Evolutionary conservation across 169 alveolate genomes (phyloP).

Genomic region (Besnoitia besnoiti): DNA sequence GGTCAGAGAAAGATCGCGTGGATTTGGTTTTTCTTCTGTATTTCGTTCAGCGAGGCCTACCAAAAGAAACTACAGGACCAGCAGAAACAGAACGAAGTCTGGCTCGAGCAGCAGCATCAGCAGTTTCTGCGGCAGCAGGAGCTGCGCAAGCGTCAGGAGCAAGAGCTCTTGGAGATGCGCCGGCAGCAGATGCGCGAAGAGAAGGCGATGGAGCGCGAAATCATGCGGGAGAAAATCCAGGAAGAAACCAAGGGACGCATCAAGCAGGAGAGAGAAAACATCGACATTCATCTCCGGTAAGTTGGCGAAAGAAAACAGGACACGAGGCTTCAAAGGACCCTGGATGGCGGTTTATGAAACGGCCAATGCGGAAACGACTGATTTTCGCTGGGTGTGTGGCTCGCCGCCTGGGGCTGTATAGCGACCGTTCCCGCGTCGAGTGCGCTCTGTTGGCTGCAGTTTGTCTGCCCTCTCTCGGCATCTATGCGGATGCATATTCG

Average conservation of each 20-base stretch:
- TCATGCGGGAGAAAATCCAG: conserved; percentile 73
- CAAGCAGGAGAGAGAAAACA: conserved; percentile 86
- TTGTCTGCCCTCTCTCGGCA: too few relatives aligned
- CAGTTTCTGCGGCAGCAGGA: conserved; percentile 91
- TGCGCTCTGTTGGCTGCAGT: too few relatives aligned
- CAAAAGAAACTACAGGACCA: conserved; percentile 92
- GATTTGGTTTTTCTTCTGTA: too few relatives aligned
- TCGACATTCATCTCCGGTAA: conserved; percentile 84
- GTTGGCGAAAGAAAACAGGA: too few relatives aligned
- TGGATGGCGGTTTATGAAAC: too few relatives aligned
- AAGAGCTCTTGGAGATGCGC: conserved; percentile 74
- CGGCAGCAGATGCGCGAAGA: conserved; percentile 73
- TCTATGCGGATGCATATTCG: too few relatives aligned
- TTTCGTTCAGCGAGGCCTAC: conserved; percentile 90
- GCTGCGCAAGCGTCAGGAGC: conserved; percentile 84
- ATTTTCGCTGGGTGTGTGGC: too few relatives aligned
- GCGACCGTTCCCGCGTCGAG: too few relatives aligned
- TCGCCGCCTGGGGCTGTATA: too few relatives aligned
- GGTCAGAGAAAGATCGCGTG: too few relatives aligned
- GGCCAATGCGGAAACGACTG: too few relatives aligned
- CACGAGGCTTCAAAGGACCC: too few relatives aligned
- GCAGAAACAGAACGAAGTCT: conserved; percentile 91
- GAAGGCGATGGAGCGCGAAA: conserved; percentile 80
- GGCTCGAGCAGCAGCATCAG: conserved; percentile 91
- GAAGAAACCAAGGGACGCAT: conserved; percentile 74